phyloP scores from a whole-genome alignment of 1,284 basidiomycete species.

The Rhodotorula sp. region DNA sequence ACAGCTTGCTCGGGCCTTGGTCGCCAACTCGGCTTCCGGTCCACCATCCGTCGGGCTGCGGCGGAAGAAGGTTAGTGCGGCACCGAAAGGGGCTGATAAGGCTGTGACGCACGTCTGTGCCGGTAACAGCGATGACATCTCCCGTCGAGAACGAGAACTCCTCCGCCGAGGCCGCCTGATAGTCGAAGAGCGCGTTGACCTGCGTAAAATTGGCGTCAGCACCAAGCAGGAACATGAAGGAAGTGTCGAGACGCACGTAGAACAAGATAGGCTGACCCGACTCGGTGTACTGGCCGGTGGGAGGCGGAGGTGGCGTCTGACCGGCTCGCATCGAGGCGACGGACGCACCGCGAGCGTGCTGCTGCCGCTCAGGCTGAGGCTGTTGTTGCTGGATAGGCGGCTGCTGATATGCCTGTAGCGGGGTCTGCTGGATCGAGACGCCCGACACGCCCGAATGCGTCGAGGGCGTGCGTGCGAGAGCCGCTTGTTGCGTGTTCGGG shows the following conservation, averaged over 20 bases:
- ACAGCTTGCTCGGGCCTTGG: constrained; percentile 21
- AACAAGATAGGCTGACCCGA: constrained; percentile 75
- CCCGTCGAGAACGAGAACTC: constrained; percentile 54
- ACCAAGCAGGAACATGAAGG: not conserved
- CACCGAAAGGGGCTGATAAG: not conserved
- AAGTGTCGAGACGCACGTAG: constrained; percentile 57
- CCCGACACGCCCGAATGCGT: constrained; percentile 33
- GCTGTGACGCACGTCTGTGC: constrained; percentile 27
- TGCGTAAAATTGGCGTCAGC: constrained; percentile 44
- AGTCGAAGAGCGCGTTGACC: constrained; percentile 91
- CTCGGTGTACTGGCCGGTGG: constrained; percentile 70
- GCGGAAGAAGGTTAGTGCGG: not conserved
- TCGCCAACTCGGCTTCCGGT: constrained; percentile 30
- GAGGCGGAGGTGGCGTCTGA: constrained; percentile 51
- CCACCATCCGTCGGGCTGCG: constrained; percentile 40
- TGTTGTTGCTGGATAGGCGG: constrained; percentile 28
- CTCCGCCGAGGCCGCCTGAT: constrained; percentile 64
- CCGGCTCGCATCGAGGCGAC: constrained; percentile 9
- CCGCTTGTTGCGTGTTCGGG: constrained; percentile 17
- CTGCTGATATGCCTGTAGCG: constrained; percentile 38
- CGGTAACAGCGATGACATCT: constrained; percentile 43
- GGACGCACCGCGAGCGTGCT: constrained; percentile 3
- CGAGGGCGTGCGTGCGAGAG: constrained; percentile 24
- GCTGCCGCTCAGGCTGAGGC: constrained; percentile 10
- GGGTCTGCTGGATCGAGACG: constrained; percentile 33